Evolutionary conservation across 805 yeast genomes (phyloP).

Genomic region (Candida vaughaniae): DNA sequence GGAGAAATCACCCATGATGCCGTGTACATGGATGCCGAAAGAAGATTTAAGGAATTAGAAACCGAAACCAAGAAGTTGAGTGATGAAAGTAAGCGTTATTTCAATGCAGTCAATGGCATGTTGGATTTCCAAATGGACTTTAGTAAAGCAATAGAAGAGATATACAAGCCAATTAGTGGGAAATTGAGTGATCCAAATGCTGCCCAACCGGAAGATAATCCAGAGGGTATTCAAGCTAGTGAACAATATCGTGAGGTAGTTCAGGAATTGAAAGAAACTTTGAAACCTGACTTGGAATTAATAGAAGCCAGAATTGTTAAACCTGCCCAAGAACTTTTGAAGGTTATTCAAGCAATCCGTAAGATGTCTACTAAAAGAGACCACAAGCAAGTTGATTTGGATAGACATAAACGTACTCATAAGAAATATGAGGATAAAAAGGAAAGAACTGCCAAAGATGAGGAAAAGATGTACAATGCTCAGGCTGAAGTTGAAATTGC

Average conservation of each 20-base stretch:
- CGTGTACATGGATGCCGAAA: constrained; percentile 92
- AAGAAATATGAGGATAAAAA: constrained; percentile 77
- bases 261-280: constrained; percentile 75
- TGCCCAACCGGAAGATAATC: constrained; percentile 86
- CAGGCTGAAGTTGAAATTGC: constrained; percentile 90
- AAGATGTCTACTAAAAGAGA: constrained; percentile 95
- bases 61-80: constrained; percentile 83
- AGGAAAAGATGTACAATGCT: constrained; percentile 82
- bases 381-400: constrained; percentile 92
- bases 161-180: constrained; percentile 95
- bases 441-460: constrained; percentile 84
- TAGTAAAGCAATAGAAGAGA: constrained; percentile 92
- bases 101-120: constrained; percentile 91
- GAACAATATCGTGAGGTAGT: constrained; percentile 90
- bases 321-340: constrained; percentile 89
- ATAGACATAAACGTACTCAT: constrained; percentile 70
- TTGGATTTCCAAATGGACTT: constrained; percentile 90
- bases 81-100: constrained; percentile 87
- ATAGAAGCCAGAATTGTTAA: constrained; percentile 85
- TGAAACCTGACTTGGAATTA: constrained; percentile 90
- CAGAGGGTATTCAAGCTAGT: constrained; percentile 93
- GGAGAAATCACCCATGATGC: constrained; percentile 65
- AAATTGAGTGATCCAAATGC: constrained; percentile 87
- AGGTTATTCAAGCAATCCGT: constrained; percentile 76
- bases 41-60: constrained; percentile 92